Evolutionary conservation across 345 rosid species (phyloP), one percentile per base, ranked within the genome.

Genomic region (Carallia pectinifolia): DNA sequence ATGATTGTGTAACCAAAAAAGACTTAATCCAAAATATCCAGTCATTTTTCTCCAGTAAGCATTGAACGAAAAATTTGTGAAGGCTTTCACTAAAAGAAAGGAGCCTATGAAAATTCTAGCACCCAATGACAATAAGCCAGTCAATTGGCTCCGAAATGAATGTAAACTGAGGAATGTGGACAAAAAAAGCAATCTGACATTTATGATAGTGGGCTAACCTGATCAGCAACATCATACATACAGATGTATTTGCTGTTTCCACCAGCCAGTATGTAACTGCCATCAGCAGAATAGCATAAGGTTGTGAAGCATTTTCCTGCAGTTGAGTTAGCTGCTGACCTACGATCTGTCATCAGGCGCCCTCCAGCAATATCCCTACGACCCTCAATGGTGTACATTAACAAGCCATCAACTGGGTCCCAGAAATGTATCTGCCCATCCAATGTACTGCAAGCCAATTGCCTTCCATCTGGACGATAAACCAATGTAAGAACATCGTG

Each of bases 321-420:
- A 80, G 86, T 95, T 71, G 98, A 95, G 81, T 90, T 95, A 73
- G 97, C 97, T 39, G 97, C 96, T 58, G 99, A 87, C 72, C 88
- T 83, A 61, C 94, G 91, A 85, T 92, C 98, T 31, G 96, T 86
- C 95, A 86, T 83, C 58, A 85, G 87, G 48, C 97, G 92, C 29
- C 99, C 99, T 40, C 97, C 98, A 76, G 99, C 85, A 44, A 95
- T 92, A 85, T 95, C 98, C 79, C 97, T 92, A 65, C 99, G 85
- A 10, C 97, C 99, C 79, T 95, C 99, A 72, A 92, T 90, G 72
- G 97, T 89, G 85, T 85, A 88, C 98, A 95, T 92, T 73, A 92
- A 71, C 58, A 78, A 39, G 31, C 99, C 99, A 79, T 92, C 88
- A 69, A 90, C 74, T 54, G 98, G 93, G 80, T 92, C 98, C 98